Conservation (phyloP, 345 rosid species). For the Excoecaria agallocha region DNA sequence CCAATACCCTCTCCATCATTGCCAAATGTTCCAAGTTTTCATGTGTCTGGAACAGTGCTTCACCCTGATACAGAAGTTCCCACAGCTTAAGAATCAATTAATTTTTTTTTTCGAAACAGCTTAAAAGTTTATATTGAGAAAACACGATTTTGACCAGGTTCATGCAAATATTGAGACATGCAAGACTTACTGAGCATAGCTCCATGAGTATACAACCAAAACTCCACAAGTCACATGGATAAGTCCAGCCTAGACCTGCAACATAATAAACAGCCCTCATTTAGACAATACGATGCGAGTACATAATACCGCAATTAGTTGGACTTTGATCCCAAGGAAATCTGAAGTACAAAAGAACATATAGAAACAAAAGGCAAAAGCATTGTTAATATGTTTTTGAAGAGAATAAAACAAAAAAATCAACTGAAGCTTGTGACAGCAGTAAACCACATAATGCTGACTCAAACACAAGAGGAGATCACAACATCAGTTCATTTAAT, state of each 20-base stretch:
- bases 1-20: constrained; percentile 36
- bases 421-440: not conserved
- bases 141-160: constrained; percentile 12
- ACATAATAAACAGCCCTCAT: not conserved
- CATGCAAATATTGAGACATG: not conserved
- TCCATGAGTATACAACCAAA: constrained; percentile 28
- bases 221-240: constrained; percentile 34
- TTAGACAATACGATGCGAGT: not conserved
- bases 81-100: not conserved
- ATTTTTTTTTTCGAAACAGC: too few relatives aligned
- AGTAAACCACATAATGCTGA: not conserved
- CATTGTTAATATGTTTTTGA: not conserved
- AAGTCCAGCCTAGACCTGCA: constrained; percentile 31
- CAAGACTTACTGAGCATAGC: constrained; percentile 19
- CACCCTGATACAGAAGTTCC: constrained; percentile 12
- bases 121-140: not conserved
- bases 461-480: not conserved
- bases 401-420: not conserved
- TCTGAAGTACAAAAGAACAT: not conserved
- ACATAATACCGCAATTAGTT: not conserved
- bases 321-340: not conserved
- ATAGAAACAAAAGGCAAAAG: too few relatives aligned
- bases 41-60: constrained; percentile 26
- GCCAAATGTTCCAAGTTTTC: constrained; percentile 33
- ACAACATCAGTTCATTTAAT: not conserved